phyloP scores from a whole-genome alignment of 106 monocot genomes.

The Ottelia alismoides region DNA sequence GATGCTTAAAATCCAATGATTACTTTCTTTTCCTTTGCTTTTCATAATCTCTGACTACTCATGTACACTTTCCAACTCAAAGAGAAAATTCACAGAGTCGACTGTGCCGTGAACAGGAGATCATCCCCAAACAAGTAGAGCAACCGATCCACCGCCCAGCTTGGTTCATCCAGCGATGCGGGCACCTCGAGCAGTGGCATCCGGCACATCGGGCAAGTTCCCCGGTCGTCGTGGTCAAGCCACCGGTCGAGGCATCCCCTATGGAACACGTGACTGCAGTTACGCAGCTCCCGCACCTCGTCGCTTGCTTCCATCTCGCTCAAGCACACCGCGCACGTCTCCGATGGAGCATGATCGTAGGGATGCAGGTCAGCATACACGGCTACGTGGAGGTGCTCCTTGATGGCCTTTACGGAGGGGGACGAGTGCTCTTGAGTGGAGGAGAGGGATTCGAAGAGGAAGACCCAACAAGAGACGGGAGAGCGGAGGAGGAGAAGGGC shows the following conservation, averaged over 20 bases:
- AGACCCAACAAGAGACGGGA: background rate
- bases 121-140: background rate
- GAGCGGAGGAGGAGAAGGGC: background rate
- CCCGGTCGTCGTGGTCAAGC: conserved; percentile 38
- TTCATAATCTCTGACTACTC: too few species aligned
- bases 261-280: conserved; percentile 45
- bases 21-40: too few species aligned
- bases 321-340: conserved; percentile 45
- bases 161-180: too few species aligned
- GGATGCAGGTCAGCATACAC: conserved; percentile 16
- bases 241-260: conserved; percentile 40
- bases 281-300: conserved; percentile 39
- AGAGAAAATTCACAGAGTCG: too few species aligned
- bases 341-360: background rate
- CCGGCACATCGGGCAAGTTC: conserved; percentile 43
- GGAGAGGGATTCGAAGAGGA: conserved; percentile 2
- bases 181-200: conserved; percentile 25
- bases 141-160: too few species aligned
- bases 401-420: conserved; percentile 13
- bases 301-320: conserved; percentile 18
- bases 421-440: background rate
- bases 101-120: too few species aligned
- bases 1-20: too few species aligned
- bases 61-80: too few species aligned
- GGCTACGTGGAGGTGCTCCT: conserved; percentile 16